These are phyloP conservation scores for Arthrobotrys sphaeroides DNA, from an alignment of 2,329 filamentous ascomycete genomes.

Conservation along the genomic window DNA sequence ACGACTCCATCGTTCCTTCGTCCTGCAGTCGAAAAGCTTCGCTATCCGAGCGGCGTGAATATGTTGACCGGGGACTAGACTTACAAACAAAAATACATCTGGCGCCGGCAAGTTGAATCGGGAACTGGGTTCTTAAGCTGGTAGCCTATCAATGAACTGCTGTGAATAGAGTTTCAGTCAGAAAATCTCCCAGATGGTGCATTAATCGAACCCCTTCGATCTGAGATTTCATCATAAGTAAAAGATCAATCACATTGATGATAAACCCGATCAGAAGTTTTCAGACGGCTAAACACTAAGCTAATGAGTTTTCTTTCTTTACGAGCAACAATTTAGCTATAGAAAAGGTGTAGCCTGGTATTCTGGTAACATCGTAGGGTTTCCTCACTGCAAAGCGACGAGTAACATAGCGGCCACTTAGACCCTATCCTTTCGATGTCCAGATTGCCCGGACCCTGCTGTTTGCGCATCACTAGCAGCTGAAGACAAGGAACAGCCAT, in stretches of 20 bases:
- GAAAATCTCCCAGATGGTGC: too few relatives aligned
- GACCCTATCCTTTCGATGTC: background rate
- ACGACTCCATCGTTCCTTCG: background rate
- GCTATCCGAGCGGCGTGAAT: background rate
- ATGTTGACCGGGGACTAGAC: background rate
- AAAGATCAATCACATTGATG: too few relatives aligned
- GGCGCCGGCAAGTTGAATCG: background rate
- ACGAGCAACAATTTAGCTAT: too few relatives aligned
- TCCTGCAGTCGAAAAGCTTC: background rate
- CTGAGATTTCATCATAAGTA: too few relatives aligned
- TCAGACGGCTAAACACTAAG: too few relatives aligned
- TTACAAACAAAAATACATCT: background rate
- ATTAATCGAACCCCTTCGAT: too few relatives aligned
- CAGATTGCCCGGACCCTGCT: background rate
- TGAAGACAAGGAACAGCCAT: constrained; percentile 23
- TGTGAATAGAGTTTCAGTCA: too few relatives aligned
- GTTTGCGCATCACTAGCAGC: too few relatives aligned
- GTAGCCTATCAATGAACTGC: too few relatives aligned
- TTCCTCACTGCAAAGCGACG: background rate
- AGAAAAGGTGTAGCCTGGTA: background rate
- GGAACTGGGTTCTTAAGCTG: too few relatives aligned
- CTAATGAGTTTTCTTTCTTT: too few relatives aligned
- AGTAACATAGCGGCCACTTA: background rate
- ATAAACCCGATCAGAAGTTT: too few relatives aligned
- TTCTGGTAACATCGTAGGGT: background rate